Evolutionary conservation across 2,329 filamentous ascomycete species (phyloP).

Genomic region (Ceratocystis colombiana): DNA sequence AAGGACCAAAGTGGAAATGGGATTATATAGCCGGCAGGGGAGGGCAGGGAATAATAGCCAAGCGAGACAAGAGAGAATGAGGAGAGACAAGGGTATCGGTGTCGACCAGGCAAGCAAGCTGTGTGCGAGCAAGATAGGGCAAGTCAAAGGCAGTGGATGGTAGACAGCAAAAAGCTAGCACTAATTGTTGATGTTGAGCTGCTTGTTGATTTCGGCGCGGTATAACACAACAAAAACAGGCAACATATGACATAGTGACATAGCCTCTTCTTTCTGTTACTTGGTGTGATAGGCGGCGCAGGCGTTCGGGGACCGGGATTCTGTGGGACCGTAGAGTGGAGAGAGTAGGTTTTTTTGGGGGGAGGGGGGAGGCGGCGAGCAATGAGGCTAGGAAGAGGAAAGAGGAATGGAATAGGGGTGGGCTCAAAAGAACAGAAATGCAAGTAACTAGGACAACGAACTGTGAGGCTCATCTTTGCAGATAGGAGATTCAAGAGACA

Average conservation of each 20-base stretch:
- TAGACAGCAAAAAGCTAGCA: background rate
- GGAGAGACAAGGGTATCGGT: conserved; percentile 12
- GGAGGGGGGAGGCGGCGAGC: conserved; percentile 1
- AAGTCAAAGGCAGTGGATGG: no score
- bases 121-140: no score
- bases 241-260: conserved; percentile 3
- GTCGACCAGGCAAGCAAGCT: background rate
- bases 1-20: conserved; percentile 12
- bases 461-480: no score
- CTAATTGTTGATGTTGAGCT: background rate
- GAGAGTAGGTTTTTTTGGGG: background rate
- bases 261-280: background rate
- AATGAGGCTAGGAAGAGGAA: conserved; percentile 9
- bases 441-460: no score
- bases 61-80: conserved; percentile 13
- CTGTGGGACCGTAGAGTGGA: conserved; percentile 23
- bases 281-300: conserved; percentile 16
- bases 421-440: no score
- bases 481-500: background rate
- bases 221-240: background rate
- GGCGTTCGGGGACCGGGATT: conserved; percentile 20
- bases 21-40: conserved; percentile 7
- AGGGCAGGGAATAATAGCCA: conserved; percentile 9
- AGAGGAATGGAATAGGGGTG: conserved; percentile 5
- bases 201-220: background rate